Conservation (phyloP, 176 grass and related monocot genomes). For the Aegilops longissima region DNA sequence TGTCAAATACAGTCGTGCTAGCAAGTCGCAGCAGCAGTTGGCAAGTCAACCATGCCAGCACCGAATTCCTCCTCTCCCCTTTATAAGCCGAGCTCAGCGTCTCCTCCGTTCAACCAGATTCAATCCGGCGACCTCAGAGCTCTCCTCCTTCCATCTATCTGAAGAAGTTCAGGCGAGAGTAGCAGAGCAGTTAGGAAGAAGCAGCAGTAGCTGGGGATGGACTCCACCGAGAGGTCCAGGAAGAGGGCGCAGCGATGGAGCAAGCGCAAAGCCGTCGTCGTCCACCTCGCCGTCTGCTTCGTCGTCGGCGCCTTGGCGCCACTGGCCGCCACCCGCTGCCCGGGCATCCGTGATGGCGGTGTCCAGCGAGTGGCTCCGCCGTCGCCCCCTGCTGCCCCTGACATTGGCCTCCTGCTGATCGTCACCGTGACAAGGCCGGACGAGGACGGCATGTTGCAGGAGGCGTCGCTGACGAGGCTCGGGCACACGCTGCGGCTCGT, state of each 20-base stretch:
- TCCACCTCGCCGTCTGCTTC: conserved; percentile 62
- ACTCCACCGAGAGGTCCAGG: conserved; percentile 21
- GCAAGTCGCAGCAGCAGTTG: neutral
- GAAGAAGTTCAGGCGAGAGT: neutral
- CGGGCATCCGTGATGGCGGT: neutral
- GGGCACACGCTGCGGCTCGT: conserved; percentile 51
- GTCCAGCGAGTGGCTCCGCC: neutral
- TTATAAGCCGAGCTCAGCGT: neutral
- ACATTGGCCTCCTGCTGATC: conserved; percentile 44
- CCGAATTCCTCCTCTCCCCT: neutral
- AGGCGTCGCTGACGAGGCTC: conserved; percentile 37
- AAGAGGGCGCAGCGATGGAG: conserved; percentile 29
- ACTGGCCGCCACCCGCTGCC: conserved; percentile 11
- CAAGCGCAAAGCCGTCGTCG: neutral
- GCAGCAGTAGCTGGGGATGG: neutral
- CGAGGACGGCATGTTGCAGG: conserved; percentile 32
- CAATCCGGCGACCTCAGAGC: neutral
- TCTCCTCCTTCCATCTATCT: neutral
- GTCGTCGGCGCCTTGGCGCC: conserved; percentile 39
- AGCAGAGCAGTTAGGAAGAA: neutral
- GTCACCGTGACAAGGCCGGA: conserved; percentile 44
- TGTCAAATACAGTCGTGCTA: conserved; percentile 20
- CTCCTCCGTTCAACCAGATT: conserved; percentile 8
- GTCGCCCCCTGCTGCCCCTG: neutral
- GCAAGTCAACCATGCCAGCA: conserved; percentile 13